Evolutionary conservation across 257 asterid species (phyloP), one percentile per base, ranked within the genome.

Genomic region (Asclepias syriaca): DNA sequence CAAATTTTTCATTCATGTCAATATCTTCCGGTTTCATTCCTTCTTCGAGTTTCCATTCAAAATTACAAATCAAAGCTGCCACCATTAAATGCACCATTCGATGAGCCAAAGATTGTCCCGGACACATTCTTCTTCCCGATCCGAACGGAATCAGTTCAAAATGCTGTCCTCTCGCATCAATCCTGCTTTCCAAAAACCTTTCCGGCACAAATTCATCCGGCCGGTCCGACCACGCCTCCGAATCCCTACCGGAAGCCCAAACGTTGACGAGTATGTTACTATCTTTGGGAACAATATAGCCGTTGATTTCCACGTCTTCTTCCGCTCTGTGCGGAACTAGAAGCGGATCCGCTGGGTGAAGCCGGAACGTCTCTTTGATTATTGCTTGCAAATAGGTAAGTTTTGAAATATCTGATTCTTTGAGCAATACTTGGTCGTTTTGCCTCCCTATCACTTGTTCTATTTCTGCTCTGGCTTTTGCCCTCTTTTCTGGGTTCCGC

Each of bases 241-340:
- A 49, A 71, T 86, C 84, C 58, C 88, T 78, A 0, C 85, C 84
- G 4, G 49, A 76, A 0, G 91, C 88, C 88, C 88, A 82, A 32
- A 65, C 67, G 9, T 84, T 86, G 9, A 84, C 66, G 1, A 86
- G 73, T 37, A 84, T 49, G 8, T 80, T 78, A 0, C 80, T 69
- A 0, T 76, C 55, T 63, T 75, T 74, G 0, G 87, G 90, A 14
- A 86, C 18, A 0, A 48, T 45, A 14, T 80, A 86, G 15, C 79
- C 77, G 0, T 75, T 70, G 53, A 83, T 73, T 74, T 75, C 76
- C 1, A 77, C 40, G 4, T 81, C 82, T 0, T 27, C 39, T 0
- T 60, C 65, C 5, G 80, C 78, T 63, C 73, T 75, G 77, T 49
- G 87, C 0, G 86, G 87, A 51, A 79, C 13, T 14, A 85, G 22